Percentiles rank a stretch among this genome's conserved stretches.
Evolutionary conservation across 768 basidiomycete genomes (phyloP).

Genomic region (Imleria badia): DNA sequence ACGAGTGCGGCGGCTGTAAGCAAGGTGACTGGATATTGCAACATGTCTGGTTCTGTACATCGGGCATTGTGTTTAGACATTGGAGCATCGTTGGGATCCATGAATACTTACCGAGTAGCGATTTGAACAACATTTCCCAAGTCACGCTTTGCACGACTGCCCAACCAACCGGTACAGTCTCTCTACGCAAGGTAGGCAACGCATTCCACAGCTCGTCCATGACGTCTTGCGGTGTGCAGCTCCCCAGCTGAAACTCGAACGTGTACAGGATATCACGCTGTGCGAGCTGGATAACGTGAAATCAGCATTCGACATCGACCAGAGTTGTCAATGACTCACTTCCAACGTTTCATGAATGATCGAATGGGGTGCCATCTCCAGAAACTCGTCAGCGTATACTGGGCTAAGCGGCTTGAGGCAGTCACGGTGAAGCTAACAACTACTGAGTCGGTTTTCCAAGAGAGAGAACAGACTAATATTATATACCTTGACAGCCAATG

Average conservation of each 20-base stretch:
- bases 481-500: constrained; percentile 59
- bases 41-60: constrained; percentile 48
- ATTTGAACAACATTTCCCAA: constrained; percentile 51
- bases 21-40: constrained; percentile 51
- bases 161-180: constrained; percentile 45
- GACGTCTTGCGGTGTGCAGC: constrained; percentile 49
- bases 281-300: constrained; percentile 38
- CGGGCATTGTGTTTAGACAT: background rate
- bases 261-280: constrained; percentile 55
- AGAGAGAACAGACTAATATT: background rate
- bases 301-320: background rate
- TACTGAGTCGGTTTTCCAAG: background rate
- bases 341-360: constrained; percentile 53
- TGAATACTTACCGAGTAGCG: constrained; percentile 35
- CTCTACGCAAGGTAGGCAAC: constrained; percentile 48
- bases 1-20: constrained; percentile 54
- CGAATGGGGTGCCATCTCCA: constrained; percentile 47
- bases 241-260: constrained; percentile 49
- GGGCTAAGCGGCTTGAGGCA: constrained; percentile 55
- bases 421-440: constrained; percentile 59
- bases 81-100: background rate
- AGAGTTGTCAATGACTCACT: constrained; percentile 32
- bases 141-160: constrained; percentile 41
- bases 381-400: constrained; percentile 50
- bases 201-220: constrained; percentile 60